Conservation (phyloP, 345 rosid genomes). For the Physaria fendleri region DNA sequence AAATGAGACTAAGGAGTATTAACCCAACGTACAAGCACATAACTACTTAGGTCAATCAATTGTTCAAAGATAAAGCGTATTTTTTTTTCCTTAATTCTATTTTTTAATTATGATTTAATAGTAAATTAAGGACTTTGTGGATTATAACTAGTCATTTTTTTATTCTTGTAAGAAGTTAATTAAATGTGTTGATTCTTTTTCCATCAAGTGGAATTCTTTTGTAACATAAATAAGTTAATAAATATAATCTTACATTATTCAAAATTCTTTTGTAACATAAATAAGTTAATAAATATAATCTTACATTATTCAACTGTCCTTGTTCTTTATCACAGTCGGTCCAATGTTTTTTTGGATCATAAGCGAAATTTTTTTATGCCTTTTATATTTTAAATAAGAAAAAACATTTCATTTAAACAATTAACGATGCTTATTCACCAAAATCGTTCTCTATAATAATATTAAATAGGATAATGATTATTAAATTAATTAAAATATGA, state of each 20-base stretch:
- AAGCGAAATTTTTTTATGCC: no score
- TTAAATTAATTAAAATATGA: no score
- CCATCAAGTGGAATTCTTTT: neutral
- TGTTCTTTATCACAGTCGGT: neutral
- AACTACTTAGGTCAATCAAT: neutral
- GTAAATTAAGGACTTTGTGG: neutral
- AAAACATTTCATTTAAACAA: no score
- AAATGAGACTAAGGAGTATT: conserved; percentile 18
- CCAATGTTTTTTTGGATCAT: no score
- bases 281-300: neutral
- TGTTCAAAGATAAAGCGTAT: neutral
- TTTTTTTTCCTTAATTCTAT: neutral
- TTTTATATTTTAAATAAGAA: no score
- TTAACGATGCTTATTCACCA: no score
- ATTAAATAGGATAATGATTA: no score
- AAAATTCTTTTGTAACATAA: no score
- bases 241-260: no score
- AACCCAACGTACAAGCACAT: conserved; percentile 27
- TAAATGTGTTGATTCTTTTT: neutral
- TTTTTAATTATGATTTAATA: neutral
- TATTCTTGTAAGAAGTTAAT: neutral
- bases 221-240: no score
- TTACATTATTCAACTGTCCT: neutral
- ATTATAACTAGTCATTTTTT: conserved; percentile 5
- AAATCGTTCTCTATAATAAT: no score